Conservation (phyloP, 805 yeast species). For the Kodamaea sagamina region DNA sequence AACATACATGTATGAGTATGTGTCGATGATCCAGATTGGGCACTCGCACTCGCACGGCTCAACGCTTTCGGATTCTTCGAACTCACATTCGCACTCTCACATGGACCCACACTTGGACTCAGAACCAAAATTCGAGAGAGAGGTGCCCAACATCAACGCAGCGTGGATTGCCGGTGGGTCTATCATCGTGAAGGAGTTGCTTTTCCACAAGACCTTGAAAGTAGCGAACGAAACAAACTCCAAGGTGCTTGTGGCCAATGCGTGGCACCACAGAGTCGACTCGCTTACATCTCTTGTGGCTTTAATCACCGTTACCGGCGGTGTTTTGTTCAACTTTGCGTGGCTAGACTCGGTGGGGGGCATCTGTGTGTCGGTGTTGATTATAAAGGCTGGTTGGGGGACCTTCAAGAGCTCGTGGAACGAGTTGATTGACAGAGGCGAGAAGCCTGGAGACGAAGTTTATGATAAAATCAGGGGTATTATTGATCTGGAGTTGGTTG, state of each 20-base stretch:
- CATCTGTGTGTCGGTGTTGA: conserved; percentile 74
- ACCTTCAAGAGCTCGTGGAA: conserved; percentile 69
- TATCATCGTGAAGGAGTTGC: conserved; percentile 83
- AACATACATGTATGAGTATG: conserved; percentile 54
- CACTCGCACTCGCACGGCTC: conserved; percentile 47
- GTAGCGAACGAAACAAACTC: conserved; percentile 80
- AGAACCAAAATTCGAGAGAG: conserved; percentile 7
- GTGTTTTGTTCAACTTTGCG: conserved; percentile 71
- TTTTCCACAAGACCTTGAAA: conserved; percentile 77
- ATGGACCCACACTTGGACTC: conserved; percentile 5
- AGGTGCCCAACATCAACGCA: conserved; percentile 71
- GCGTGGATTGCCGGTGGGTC: conserved; percentile 96
- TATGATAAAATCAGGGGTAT: conserved; percentile 45
- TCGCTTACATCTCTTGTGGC: conserved; percentile 91
- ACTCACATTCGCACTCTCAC: conserved; percentile 24
- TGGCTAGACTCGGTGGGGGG: conserved; percentile 96
- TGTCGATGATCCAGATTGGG: conserved; percentile 48
- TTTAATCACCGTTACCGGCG: conserved; percentile 80
- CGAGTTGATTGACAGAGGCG: conserved; percentile 78
- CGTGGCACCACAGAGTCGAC: conserved; percentile 98
- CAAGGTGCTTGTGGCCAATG: conserved; percentile 90
- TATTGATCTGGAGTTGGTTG: conserved; percentile 33
- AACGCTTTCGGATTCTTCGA: background rate
- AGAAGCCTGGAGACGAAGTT: conserved; percentile 51
- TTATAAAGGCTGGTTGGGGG: conserved; percentile 80